Percentiles rank a stretch among this genome's conserved stretches.
Conservation (phyloP, 2,329 filamentous ascomycete species). For the Fulvia fulva region DNA sequence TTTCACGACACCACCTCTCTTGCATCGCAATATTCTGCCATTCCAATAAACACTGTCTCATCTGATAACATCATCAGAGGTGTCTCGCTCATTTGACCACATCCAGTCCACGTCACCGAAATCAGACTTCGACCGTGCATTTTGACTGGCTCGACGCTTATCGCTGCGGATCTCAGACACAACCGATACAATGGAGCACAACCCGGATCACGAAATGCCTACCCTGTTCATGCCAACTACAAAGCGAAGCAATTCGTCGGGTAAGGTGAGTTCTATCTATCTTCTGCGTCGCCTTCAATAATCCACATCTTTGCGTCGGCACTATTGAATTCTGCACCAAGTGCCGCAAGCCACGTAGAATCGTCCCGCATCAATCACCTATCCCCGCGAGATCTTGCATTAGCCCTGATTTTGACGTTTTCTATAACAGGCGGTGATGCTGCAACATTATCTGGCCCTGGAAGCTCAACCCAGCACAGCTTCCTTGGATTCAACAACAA, state of each 20-base stretch:
- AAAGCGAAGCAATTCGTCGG: neutral
- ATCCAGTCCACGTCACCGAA: neutral
- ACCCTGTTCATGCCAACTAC: neutral
- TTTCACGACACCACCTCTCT: neutral
- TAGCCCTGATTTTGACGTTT: neutral
- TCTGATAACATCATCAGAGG: neutral
- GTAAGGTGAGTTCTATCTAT: neutral
- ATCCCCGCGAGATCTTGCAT: neutral
- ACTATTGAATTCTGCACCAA: neutral
- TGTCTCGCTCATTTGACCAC: neutral
- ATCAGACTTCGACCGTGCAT: neutral
- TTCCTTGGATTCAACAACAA: conserved; percentile 37
- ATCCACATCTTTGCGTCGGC: neutral
- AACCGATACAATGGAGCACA: neutral
- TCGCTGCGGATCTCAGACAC: neutral
- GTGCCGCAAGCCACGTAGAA: neutral
- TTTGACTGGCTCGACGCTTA: conserved; percentile 2
- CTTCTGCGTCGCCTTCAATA: neutral
- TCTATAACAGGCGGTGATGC: conserved; percentile 3
- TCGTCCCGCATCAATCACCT: neutral
- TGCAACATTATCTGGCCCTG: neutral
- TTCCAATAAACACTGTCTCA: neutral
- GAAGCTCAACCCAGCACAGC: conserved; percentile 35
- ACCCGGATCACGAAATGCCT: neutral
- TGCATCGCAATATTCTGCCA: neutral